These are phyloP conservation scores for Medicago arabica DNA, from an alignment of 306 rosid genomes.

Conservation along the genomic window DNA sequence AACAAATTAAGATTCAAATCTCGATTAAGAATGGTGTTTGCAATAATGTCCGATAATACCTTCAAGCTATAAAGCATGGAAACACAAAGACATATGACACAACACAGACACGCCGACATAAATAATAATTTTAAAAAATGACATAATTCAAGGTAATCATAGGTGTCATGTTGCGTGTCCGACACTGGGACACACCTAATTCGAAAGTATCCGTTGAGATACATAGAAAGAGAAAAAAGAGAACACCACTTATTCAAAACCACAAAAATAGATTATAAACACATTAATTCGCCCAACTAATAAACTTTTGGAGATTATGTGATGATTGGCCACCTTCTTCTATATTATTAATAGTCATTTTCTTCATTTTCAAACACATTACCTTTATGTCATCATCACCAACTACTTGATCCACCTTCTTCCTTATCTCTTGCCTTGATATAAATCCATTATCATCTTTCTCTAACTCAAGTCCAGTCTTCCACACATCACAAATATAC, in stretches of 20 bases:
- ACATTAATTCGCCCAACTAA: slow-evolving; percentile 16
- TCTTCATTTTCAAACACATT: slow-evolving; percentile 32
- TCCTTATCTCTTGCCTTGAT: slow-evolving; percentile 35
- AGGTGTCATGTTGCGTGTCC: no score
- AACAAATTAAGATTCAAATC: no score
- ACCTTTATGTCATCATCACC: slow-evolving; percentile 9
- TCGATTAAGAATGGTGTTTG: no score
- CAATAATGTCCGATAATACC: no score
- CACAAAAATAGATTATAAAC: neutral
- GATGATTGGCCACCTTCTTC: slow-evolving; percentile 32
- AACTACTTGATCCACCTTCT: slow-evolving; percentile 37
- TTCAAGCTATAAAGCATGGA: no score
- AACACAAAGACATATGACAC: no score
- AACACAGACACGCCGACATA: no score
- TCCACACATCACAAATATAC: slow-evolving; percentile 47
- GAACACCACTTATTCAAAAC: neutral
- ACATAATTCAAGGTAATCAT: no score
- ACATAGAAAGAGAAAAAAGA: neutral
- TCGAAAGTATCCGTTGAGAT: no score
- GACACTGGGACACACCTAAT: no score
- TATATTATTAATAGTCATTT: neutral
- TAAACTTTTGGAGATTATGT: slow-evolving; percentile 19
- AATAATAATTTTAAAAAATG: no score
- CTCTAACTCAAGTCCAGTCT: slow-evolving; percentile 35
- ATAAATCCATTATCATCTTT: slow-evolving; percentile 38